A percentile compares a stretch with the other conserved stretches of the same genome.
These are phyloP conservation scores for Jamesozyma gamospora DNA, from an alignment of 805 yeast species.

Conservation along the genomic window DNA sequence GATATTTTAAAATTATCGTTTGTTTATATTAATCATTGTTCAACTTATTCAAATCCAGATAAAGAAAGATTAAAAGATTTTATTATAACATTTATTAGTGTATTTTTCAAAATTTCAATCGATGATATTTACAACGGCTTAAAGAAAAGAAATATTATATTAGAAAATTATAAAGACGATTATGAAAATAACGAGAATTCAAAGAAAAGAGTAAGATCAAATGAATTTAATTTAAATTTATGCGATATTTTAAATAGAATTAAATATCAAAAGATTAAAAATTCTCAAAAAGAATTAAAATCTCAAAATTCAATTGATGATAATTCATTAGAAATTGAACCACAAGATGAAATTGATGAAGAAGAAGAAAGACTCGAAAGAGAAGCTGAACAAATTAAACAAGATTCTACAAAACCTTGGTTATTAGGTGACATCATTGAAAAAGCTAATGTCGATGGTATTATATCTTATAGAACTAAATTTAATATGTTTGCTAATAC, in stretches of 20 bases:
- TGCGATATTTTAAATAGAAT: slow-evolving; percentile 22
- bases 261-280: slow-evolving; percentile 33
- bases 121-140: slow-evolving; percentile 37
- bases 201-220: slow-evolving; percentile 25
- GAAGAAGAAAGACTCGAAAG: slow-evolving; percentile 27
- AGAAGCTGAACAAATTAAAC: slow-evolving; percentile 22
- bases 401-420: slow-evolving; percentile 29
- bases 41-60: slow-evolving; percentile 71
- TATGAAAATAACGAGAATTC: slow-evolving; percentile 13
- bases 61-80: slow-evolving; percentile 67
- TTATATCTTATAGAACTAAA: slow-evolving; percentile 36
- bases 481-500: slow-evolving; percentile 83
- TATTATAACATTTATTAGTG: slow-evolving; percentile 55
- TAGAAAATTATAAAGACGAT: not conserved
- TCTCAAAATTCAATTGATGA: slow-evolving; percentile 11
- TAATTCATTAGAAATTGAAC: slow-evolving; percentile 11
- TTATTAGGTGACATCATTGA: slow-evolving; percentile 26
- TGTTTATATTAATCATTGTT: slow-evolving; percentile 55
- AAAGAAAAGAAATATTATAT: slow-evolving; percentile 10
- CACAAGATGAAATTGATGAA: no score
- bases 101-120: slow-evolving; percentile 57
- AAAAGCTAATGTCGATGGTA: slow-evolving; percentile 24
- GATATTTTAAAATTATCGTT: slow-evolving; percentile 65
- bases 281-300: no score
- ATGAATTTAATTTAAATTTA: slow-evolving; percentile 16